These are phyloP conservation scores for Trypanosoma platydactyli DNA, from an alignment of 208 protist species.

Conservation along the genomic window DNA sequence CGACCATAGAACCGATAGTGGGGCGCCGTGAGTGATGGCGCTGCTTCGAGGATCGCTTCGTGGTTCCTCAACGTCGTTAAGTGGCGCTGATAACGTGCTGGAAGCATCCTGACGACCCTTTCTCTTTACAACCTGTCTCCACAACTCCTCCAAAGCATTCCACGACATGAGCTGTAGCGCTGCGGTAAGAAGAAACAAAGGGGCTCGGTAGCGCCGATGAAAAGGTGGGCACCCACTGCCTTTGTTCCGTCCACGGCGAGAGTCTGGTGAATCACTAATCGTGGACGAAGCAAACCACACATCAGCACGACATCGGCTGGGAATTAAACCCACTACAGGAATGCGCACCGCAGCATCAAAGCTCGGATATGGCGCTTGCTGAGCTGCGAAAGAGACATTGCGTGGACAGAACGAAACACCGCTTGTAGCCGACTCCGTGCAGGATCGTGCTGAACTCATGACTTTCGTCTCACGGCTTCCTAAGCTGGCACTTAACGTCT, in stretches of 20 bases:
- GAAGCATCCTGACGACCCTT: background rate
- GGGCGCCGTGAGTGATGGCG: no score
- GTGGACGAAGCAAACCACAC: constrained; percentile 61
- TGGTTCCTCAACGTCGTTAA: background rate
- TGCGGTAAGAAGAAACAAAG: constrained; percentile 70
- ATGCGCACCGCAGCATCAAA: constrained; percentile 3
- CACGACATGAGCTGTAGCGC: constrained; percentile 83
- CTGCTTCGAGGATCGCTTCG: no score
- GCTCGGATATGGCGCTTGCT: background rate
- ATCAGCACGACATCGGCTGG: constrained; percentile 74
- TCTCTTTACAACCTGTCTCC: constrained; percentile 1
- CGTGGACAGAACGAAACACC: background rate
- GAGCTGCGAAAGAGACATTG: background rate
- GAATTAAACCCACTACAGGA: constrained; percentile 48
- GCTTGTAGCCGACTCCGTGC: constrained; percentile 1
- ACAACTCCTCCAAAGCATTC: constrained; percentile 64
- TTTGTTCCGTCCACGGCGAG: constrained; percentile 16
- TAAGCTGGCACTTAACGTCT: constrained; percentile 14
- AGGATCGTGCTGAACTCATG: background rate
- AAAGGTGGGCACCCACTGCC: background rate
- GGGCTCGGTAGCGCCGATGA: constrained; percentile 47
- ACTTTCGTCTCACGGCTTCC: constrained; percentile 12
- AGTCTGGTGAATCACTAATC: constrained; percentile 1
- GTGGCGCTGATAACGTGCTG: background rate
- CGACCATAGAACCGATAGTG: background rate